These are phyloP conservation scores for Trypanosoma rangeli DNA, from an alignment of 208 protist species.

Conservation along the genomic window DNA sequence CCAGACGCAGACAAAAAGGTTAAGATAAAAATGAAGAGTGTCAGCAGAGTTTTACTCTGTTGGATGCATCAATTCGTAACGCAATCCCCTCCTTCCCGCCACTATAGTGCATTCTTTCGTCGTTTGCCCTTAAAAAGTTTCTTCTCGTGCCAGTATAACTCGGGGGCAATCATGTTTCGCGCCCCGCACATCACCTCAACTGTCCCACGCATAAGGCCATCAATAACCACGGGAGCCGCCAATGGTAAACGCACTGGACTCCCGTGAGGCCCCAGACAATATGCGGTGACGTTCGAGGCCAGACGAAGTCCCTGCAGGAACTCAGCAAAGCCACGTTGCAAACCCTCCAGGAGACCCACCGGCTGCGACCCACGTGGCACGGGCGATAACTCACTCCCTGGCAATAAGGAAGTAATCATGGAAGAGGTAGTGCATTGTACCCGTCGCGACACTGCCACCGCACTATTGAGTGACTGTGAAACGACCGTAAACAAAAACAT, in stretches of 20 bases:
- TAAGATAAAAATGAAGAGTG: conserved; percentile 14
- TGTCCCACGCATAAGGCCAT: conserved; percentile 26
- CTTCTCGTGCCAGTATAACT: conserved; percentile 22
- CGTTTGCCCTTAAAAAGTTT: conserved; percentile 31
- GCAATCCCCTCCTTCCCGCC: neutral
- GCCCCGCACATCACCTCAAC: conserved; percentile 23
- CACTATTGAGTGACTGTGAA: conserved; percentile 21
- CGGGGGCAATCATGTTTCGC: conserved; percentile 21
- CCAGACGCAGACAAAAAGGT: conserved; percentile 4
- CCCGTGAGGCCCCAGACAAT: conserved; percentile 25
- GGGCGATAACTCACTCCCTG: neutral
- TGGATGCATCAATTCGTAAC: neutral
- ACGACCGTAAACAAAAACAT: conserved; percentile 21
- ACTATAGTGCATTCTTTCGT: neutral
- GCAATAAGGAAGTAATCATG: conserved; percentile 11
- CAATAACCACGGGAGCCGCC: conserved; percentile 17
- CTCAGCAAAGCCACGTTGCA: conserved; percentile 17
- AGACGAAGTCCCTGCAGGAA: conserved; percentile 21
- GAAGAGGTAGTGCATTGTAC: conserved; percentile 6
- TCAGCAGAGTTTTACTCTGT: neutral
- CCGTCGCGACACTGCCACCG: conserved; percentile 1
- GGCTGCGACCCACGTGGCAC: conserved; percentile 29
- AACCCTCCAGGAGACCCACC: conserved; percentile 15
- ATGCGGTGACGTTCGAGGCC: conserved; percentile 19
- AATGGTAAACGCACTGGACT: conserved; percentile 22